Conservation (phyloP, 495 filamentous ascomycete species). For the Lentithecium fluviatile region DNA sequence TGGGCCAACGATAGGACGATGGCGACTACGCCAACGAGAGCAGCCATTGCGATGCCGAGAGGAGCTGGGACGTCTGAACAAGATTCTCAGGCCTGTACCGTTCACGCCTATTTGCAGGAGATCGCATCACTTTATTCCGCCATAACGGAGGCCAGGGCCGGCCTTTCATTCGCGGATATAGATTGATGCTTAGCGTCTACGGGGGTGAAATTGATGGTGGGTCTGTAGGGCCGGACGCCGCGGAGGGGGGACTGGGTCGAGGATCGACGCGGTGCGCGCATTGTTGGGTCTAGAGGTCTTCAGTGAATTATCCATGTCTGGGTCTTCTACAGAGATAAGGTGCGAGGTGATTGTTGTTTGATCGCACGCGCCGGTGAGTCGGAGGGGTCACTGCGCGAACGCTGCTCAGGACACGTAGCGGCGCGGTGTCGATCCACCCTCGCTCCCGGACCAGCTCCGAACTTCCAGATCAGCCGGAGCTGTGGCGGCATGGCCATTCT, state of each 20-base stretch:
- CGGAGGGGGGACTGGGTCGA: constrained; percentile 11
- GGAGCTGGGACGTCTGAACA: not conserved
- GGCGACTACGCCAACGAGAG: not conserved
- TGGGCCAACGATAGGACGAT: not conserved
- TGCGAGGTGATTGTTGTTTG: not conserved
- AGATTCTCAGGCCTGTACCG: not conserved
- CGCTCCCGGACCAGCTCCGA: no score
- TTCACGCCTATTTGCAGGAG: not conserved
- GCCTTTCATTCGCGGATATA: constrained; percentile 9
- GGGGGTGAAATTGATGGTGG: constrained; percentile 7
- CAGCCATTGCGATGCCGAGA: constrained; percentile 8
- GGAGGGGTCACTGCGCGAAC: not conserved
- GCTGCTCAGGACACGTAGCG: constrained; percentile 11
- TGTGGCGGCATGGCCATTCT: no score
- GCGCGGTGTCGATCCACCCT: not conserved
- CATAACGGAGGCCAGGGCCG: not conserved
- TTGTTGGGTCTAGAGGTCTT: no score
- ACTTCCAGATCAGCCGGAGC: no score
- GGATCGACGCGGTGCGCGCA: not conserved
- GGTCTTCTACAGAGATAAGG: no score
- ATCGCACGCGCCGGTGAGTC: not conserved
- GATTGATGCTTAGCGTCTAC: constrained; percentile 13
- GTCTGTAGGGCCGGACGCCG: not conserved
- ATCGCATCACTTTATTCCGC: constrained; percentile 1
- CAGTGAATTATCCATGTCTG: no score